Base-by-base conservation (phyloP, 1,284 basidiomycete species). In the Ceratobasidium sp. region DNA sequence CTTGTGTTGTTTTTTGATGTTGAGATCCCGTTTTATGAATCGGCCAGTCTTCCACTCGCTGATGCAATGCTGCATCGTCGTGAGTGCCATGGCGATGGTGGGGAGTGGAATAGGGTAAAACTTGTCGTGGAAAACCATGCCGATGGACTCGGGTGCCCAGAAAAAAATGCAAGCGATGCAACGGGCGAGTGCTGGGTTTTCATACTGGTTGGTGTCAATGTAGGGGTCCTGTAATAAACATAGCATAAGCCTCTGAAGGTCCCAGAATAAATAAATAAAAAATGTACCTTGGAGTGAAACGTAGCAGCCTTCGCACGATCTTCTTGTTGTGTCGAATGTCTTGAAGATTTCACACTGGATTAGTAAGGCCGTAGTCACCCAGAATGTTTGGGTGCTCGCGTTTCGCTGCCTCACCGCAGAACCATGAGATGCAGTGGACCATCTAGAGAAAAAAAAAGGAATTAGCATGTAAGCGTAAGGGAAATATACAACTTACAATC, bases 141-240 rank as follows among this genome's bases (percentile, higher is more conserved):
- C 54, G 16, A 71, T 5, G 16, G 66, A 41, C 19, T 71, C 66
- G 13, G 66, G 11, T 4, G 19, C 54, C 51, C 41, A 34, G 27
- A 71, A 68, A 1, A 41, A 41, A n/a, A 13, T 53, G 7, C 27
- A 53, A 13, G 65, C 65, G 43, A 68, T 68, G 19, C 39, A 59
- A 9, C 54, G 16, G 0, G 8, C 3, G 3, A 71, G 8, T 0
- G 37, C 54, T 3, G 39, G 39, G 29, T 56, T 24, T 2, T 58
- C 41, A 24, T 58, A 71, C n/a, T 39, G 22, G 39, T 59, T 9
- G 9, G n/a, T 34, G 16, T 59, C 39, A 8, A 39, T 7, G 0
- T 0, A 1, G 27, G 48, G 41, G 24, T 34, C 41, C 66, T 59
- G 37, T 19, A 8, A 29, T 27, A 3, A 29, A 29, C 22, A 9